Base-by-base conservation (phyloP, 169 alveolate genomes). In the Eimeria sp. region DNA sequence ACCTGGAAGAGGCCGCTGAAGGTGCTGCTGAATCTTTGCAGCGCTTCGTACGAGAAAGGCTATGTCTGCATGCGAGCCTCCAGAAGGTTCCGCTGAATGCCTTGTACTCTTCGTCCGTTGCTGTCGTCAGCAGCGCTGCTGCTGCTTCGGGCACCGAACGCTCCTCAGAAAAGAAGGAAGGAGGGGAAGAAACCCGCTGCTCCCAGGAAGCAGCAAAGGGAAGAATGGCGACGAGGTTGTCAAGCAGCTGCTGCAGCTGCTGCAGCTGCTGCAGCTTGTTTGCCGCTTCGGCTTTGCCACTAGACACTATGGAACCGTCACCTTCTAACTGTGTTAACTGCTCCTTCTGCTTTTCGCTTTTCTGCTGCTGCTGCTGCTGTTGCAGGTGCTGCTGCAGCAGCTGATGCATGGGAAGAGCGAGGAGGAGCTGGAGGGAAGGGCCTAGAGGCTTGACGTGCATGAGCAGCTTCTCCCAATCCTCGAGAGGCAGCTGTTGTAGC, bases 11-110 rank as follows among this genome's bases (percentile, higher is more conserved):
- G 23, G 91, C 58, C 6, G 87, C 64, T 77, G 62, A 20, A 2
- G 77, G 40, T 66, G 77, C 77, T 74, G 85, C 9, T 82, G 46
- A 30, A 2, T 18, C 74, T 56, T 23, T 58, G 49, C 54, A 30
- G 27, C 30, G 80, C 66, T 60, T n/a, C 46, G 91, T 64, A 66
- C 58, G 91, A 9, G 80, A 33, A 18, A 85, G 91, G 62, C 40
- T 78, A 23, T 85, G 91, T 33, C 91, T 33, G 91, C 91, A 85
- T 6, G 91, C 91, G 62, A 85, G 91, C 33, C 78, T 23, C 91
- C 91, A 85, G 68, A 85, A 85, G 30, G 91, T 49, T 11, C 91
- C 91, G 27, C 91, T 85, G 91, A 85, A 85, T 18, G 91, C 91
- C 54, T 85, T 49, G 64, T 85, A 85, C 30, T n/a, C 58, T 3